phyloP scores from a whole-genome alignment of 179 eudicot species.

The Drosera spatulata region DNA sequence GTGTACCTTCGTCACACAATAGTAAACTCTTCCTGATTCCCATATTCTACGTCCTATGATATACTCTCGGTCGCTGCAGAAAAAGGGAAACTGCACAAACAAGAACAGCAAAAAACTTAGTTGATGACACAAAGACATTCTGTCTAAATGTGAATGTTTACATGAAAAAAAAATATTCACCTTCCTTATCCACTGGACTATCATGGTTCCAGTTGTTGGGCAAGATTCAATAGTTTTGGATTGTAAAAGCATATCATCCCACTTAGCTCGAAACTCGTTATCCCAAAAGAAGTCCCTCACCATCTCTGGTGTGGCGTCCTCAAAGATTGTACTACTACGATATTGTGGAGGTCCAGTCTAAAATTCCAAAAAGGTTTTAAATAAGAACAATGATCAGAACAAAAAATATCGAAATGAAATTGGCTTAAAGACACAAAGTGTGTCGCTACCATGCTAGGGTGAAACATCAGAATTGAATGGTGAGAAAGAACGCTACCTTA shows the following conservation, averaged over 20 bases:
- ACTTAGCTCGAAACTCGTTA: constrained; percentile 73
- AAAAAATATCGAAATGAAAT: too few relatives aligned
- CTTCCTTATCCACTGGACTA: constrained; percentile 90
- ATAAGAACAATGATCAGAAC: too few relatives aligned
- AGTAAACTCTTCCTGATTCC: constrained; percentile 70
- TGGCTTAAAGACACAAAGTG: too few relatives aligned
- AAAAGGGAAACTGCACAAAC: constrained; percentile 76
- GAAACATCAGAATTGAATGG: not conserved
- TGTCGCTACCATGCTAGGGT: not conserved
- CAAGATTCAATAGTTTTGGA: constrained; percentile 58
- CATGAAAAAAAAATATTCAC: constrained; percentile 3
- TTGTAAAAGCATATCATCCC: constrained; percentile 86
- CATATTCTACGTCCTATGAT: constrained; percentile 85
- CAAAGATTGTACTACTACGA: constrained; percentile 80
- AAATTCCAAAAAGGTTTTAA: too few relatives aligned
- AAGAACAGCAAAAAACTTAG: constrained; percentile 1
- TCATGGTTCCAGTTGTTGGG: constrained; percentile 72
- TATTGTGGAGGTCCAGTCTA: constrained; percentile 94
- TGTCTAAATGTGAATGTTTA: not conserved
- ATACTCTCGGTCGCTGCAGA: constrained; percentile 95
- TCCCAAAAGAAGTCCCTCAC: constrained; percentile 51
- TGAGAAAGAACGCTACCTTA: constrained; percentile 28
- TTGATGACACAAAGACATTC: constrained; percentile 1
- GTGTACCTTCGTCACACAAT: constrained; percentile 90
- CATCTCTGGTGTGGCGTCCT: constrained; percentile 78